These are phyloP conservation scores for Diaporthe batatas DNA, from an alignment of 2,329 filamentous ascomycete genomes.

Conservation along the genomic window DNA sequence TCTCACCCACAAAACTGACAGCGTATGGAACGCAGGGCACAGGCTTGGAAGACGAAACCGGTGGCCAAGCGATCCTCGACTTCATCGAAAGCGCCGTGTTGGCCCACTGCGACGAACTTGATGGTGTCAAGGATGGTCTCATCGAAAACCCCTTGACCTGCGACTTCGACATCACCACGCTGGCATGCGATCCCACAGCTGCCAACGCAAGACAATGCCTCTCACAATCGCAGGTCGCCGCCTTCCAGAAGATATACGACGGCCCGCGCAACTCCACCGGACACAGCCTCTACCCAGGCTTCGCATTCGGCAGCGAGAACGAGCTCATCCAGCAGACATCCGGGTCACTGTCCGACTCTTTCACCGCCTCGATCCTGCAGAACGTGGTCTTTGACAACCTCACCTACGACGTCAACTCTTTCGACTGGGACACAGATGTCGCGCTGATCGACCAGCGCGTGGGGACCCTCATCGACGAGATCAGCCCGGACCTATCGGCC, in stretches of 20 bases:
- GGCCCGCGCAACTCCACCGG: slow-evolving; percentile 25
- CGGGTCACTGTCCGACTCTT: slow-evolving; percentile 1
- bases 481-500: slow-evolving; percentile 30
- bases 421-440: slow-evolving; percentile 24
- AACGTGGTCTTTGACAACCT: slow-evolving; percentile 11
- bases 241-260: slow-evolving; percentile 16
- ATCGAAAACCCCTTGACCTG: slow-evolving; percentile 10
- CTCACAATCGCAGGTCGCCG: neutral
- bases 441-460: slow-evolving; percentile 7
- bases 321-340: slow-evolving; percentile 24
- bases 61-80: neutral
- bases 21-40: neutral
- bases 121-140: slow-evolving; percentile 11
- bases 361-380: slow-evolving; percentile 19
- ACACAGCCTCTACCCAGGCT: slow-evolving; percentile 3
- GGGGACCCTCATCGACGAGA: slow-evolving; percentile 31
- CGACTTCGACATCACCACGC: slow-evolving; percentile 3
- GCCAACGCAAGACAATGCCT: slow-evolving; percentile 23
- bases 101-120: slow-evolving; percentile 10
- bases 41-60: neutral
- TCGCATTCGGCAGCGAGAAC: slow-evolving; percentile 30
- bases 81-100: neutral
- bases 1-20: neutral
- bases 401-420: neutral
- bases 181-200: neutral